Percentiles rank a stretch among this genome's conserved stretches.
Evolutionary conservation across 345 rosid species (phyloP).

Genomic region (Pseudoturritis turrita): DNA sequence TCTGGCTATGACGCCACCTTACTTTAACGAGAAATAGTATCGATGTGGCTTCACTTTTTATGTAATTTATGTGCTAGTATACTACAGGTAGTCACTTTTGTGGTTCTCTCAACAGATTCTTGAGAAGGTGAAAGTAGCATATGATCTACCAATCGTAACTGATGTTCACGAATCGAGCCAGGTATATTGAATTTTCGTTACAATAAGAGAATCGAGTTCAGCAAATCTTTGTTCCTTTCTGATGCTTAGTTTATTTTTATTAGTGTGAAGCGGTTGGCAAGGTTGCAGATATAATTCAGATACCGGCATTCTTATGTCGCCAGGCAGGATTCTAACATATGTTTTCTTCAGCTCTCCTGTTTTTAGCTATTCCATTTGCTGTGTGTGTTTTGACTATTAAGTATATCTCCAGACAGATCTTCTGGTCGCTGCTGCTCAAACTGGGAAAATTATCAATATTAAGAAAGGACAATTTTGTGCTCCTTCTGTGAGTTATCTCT

Average conservation of each 20-base stretch:
- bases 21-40: background rate
- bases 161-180: constrained; percentile 81
- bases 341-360: background rate
- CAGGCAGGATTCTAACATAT: constrained; percentile 46
- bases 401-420: constrained; percentile 70
- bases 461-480: constrained; percentile 96
- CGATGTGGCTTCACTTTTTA: background rate
- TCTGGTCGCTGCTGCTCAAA: constrained; percentile 87
- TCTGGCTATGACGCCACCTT: background rate
- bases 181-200: constrained; percentile 34
- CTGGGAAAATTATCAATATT: constrained; percentile 81
- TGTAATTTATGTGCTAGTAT: background rate
- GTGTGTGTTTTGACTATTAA: background rate
- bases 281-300: constrained; percentile 90
- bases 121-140: constrained; percentile 79
- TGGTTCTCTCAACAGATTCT: constrained; percentile 52
- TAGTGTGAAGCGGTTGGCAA: constrained; percentile 85
- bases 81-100: background rate
- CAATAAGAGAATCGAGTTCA: background rate
- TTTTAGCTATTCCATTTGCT: constrained; percentile 1
- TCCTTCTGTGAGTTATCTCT: constrained; percentile 57
- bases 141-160: constrained; percentile 73
- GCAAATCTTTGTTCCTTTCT: background rate
- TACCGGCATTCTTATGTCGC: constrained; percentile 91
- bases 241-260: background rate